Evolutionary conservation across 2,329 filamentous ascomycete genomes (phyloP).

Genomic region (Colletotrichum horii): DNA sequence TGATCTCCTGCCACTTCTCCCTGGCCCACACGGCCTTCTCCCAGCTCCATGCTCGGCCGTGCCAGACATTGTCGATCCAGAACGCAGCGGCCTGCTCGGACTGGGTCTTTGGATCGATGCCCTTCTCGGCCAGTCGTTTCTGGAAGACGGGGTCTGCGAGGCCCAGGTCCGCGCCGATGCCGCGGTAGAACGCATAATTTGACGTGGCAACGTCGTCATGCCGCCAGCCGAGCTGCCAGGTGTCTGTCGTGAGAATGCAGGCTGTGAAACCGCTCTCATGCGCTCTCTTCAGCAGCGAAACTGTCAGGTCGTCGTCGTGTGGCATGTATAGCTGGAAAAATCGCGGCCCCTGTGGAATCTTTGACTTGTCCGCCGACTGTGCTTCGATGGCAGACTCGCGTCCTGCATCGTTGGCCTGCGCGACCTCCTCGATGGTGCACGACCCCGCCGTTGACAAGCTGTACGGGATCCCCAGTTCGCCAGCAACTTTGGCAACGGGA

Average conservation of each 20-base stretch:
- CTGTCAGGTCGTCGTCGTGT: conserved; percentile 64
- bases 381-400: background rate
- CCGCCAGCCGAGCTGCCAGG: conserved; percentile 68
- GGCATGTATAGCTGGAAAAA: conserved; percentile 71
- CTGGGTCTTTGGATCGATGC: conserved; percentile 49
- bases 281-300: conserved; percentile 61
- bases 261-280: conserved; percentile 59
- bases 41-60: conserved; percentile 67
- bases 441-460: conserved; percentile 63
- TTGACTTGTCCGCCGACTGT: background rate
- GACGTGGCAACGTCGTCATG: conserved; percentile 60
- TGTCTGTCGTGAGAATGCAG: conserved; percentile 66
- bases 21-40: conserved; percentile 67
- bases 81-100: conserved; percentile 60
- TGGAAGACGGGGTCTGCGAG: conserved; percentile 65
- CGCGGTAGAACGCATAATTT: conserved; percentile 69
- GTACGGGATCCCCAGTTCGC: conserved; percentile 64
- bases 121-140: conserved; percentile 51
- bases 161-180: conserved; percentile 62
- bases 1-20: conserved; percentile 63
- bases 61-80: conserved; percentile 70
- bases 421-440: conserved; percentile 63
- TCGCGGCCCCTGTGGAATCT: conserved; percentile 38
- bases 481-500: conserved; percentile 63
- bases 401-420: conserved; percentile 52